Evolutionary conservation across 106 monocot genomes (phyloP).

Genomic region (Vanilla planifolia): DNA sequence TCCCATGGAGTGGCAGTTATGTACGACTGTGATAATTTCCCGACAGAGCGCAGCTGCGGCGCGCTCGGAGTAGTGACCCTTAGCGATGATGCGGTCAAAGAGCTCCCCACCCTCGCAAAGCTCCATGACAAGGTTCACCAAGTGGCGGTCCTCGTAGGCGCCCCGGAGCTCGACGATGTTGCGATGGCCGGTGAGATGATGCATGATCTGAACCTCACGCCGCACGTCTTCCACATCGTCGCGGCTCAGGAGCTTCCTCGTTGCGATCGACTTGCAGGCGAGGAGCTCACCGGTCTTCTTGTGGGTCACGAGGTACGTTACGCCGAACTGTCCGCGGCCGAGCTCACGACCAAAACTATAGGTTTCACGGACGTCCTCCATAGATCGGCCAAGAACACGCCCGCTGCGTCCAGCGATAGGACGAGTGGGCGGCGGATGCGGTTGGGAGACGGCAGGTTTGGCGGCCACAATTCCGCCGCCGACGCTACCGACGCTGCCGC

Average conservation of each 20-base stretch:
- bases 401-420: constrained; percentile 13
- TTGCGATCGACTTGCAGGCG: constrained; percentile 72
- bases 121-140: constrained; percentile 76
- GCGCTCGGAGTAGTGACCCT: constrained; percentile 51
- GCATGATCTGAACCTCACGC: constrained; percentile 81
- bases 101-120: constrained; percentile 83
- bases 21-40: constrained; percentile 43
- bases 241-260: constrained; percentile 39
- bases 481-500: no score
- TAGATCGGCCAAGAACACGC: constrained; percentile 42
- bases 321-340: constrained; percentile 64
- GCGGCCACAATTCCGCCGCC: no score
- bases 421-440: neutral
- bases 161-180: constrained; percentile 65
- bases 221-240: constrained; percentile 58
- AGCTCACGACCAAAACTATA: constrained; percentile 62
- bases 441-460: no score
- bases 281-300: constrained; percentile 24
- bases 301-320: constrained; percentile 51
- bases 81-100: constrained; percentile 64
- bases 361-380: constrained; percentile 43
- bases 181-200: constrained; percentile 63
- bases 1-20: constrained; percentile 57
- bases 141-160: constrained; percentile 64
- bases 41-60: constrained; percentile 46